phyloP scores from a whole-genome alignment of 2,329 filamentous ascomycete species.

The Harringtonia aguacate region DNA sequence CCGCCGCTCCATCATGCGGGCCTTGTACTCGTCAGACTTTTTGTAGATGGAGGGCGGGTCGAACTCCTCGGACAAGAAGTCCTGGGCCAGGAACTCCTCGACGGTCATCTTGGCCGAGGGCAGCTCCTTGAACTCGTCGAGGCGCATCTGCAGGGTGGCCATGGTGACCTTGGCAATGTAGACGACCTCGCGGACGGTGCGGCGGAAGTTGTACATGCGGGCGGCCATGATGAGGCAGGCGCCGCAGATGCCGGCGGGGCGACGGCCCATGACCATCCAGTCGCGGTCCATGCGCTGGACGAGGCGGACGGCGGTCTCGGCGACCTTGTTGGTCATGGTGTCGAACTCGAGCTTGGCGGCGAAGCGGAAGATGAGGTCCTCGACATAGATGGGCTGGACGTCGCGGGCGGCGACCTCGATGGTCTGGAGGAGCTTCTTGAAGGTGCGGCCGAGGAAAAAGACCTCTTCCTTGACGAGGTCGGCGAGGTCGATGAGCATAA shows the following conservation, averaged over 20 bases:
- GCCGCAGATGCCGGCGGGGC: conserved; percentile 87
- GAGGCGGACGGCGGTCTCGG: conserved; percentile 76
- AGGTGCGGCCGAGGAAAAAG: conserved; percentile 81
- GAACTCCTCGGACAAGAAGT: conserved; percentile 35
- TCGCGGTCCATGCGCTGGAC: conserved; percentile 90
- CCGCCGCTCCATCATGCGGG: conserved; percentile 37
- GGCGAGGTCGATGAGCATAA: conserved; percentile 93
- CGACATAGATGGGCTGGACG: conserved; percentile 63
- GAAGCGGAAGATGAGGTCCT: conserved; percentile 86
- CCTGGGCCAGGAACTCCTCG: conserved; percentile 65
- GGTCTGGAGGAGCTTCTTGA: conserved; percentile 67
- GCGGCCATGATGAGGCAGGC: conserved; percentile 91
- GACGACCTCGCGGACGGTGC: conserved; percentile 89
- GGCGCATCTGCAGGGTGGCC: conserved; percentile 79
- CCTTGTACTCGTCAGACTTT: conserved; percentile 48
- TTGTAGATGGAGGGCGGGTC: conserved; percentile 79
- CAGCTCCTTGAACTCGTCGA: conserved; percentile 85
- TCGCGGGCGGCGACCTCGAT: conserved; percentile 46
- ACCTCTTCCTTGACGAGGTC: conserved; percentile 79
- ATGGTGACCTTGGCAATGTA: conserved; percentile 97
- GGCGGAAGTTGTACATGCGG: conserved; percentile 95
- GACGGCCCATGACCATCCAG: conserved; percentile 93
- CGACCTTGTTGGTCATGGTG: conserved; percentile 69
- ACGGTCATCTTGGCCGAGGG: conserved; percentile 78
- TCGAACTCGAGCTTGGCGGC: conserved; percentile 88